phyloP scores from a whole-genome alignment of 2,329 filamentous ascomycete species.

The Cordyceps cicadae region DNA sequence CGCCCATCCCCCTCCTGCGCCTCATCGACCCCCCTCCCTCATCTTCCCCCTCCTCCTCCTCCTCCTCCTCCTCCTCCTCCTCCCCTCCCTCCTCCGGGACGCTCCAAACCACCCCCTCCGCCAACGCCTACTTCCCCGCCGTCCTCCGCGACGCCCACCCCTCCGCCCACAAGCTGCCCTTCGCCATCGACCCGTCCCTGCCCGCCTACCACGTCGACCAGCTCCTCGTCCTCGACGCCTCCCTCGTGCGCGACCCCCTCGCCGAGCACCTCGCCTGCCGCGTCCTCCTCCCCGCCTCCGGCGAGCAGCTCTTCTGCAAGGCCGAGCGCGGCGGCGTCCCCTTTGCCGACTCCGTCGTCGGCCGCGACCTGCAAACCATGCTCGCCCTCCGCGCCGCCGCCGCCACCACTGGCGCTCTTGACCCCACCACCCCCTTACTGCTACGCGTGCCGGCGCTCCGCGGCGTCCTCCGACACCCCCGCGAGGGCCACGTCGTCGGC shows the following conservation, averaged over 20 bases:
- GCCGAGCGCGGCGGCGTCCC: conserved; percentile 10
- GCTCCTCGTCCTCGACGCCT: background rate
- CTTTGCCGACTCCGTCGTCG: conserved; percentile 10
- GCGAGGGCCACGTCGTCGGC: conserved; percentile 7
- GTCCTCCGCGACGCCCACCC: background rate
- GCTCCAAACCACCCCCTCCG: background rate
- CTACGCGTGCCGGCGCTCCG: background rate
- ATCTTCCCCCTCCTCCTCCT: too few relatives aligned
- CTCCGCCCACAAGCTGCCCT: background rate
- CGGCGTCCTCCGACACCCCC: conserved; percentile 5
- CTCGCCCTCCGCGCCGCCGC: background rate
- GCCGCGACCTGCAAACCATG: conserved; percentile 3
- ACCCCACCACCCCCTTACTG: too few relatives aligned
- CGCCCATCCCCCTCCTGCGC: background rate
- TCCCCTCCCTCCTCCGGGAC: background rate
- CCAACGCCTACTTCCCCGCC: background rate
- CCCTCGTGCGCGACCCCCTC: background rate
- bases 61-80: too few relatives aligned
- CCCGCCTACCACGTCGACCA: background rate
- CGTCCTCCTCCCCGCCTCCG: background rate
- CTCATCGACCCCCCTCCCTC: background rate
- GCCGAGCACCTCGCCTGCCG: conserved; percentile 5
- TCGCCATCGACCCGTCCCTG: background rate
- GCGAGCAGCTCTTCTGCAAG: conserved; percentile 8
- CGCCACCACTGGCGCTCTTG: background rate